Evolutionary conservation across 2,329 filamentous ascomycete genomes (phyloP).

Genomic region (Verticillium alfalfae): DNA sequence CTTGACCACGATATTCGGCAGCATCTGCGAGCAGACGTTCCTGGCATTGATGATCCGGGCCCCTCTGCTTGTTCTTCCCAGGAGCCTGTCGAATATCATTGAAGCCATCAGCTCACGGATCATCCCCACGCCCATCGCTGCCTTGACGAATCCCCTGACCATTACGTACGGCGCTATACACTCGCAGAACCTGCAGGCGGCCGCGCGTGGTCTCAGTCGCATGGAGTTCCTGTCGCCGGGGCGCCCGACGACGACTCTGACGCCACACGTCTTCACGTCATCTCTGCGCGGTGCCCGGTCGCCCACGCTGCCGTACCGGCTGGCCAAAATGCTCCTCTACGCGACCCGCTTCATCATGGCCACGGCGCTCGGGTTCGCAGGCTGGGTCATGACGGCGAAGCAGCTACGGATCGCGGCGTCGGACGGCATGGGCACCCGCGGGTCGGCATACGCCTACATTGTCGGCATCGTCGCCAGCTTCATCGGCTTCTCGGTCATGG

Average conservation of each 20-base stretch:
- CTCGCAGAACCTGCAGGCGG: conserved; percentile 72
- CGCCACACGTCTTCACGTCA: conserved; percentile 43
- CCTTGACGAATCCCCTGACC: conserved; percentile 84
- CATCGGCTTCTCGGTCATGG: conserved; percentile 90
- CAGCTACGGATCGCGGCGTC: conserved; percentile 60
- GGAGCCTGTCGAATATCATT: conserved; percentile 58
- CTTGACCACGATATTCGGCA: conserved; percentile 81
- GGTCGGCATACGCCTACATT: conserved; percentile 90
- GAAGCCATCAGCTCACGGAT: conserved; percentile 72
- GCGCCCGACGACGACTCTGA: conserved; percentile 68
- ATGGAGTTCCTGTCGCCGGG: conserved; percentile 74
- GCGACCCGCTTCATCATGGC: conserved; percentile 90
- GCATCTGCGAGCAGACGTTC: conserved; percentile 82
- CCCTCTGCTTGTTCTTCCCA: conserved; percentile 77
- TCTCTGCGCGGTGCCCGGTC: conserved; percentile 16
- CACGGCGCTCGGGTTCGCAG: conserved; percentile 81
- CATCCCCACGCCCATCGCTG: conserved; percentile 77
- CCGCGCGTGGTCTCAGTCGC: conserved; percentile 73
- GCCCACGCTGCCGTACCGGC: conserved; percentile 73
- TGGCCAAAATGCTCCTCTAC: conserved; percentile 87
- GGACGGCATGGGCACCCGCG: conserved; percentile 53
- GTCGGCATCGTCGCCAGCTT: conserved; percentile 88
- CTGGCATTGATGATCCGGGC: conserved; percentile 75
- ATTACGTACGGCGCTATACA: conserved; percentile 93
- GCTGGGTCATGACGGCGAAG: conserved; percentile 92